Conservation (phyloP, 1,284 basidiomycete species). For the Moesziomyces parantarcticus region DNA sequence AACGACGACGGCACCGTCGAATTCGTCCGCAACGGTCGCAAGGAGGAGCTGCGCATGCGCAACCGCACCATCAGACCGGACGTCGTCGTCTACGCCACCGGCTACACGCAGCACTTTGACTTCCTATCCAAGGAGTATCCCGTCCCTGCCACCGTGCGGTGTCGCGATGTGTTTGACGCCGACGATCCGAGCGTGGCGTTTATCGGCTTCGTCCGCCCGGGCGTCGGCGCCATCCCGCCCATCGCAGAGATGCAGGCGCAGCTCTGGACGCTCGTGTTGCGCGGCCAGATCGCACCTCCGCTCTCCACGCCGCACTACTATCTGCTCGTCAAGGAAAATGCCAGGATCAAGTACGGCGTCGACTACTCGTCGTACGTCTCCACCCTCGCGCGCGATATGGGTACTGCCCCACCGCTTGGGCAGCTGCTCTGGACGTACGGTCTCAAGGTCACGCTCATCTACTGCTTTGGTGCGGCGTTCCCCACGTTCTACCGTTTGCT, state of each 20-base stretch:
- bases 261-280: constrained; percentile 74
- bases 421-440: constrained; percentile 73
- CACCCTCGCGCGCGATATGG: constrained; percentile 75
- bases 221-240: constrained; percentile 75
- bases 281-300: constrained; percentile 71
- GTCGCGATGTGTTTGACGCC: constrained; percentile 72
- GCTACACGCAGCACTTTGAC: constrained; percentile 71
- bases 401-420: constrained; percentile 72
- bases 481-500: constrained; percentile 75
- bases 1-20: constrained; percentile 71
- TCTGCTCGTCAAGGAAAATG: constrained; percentile 72
- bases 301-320: constrained; percentile 73
- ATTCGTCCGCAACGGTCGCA: constrained; percentile 69
- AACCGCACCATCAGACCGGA: constrained; percentile 71
- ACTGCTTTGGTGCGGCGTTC: constrained; percentile 76
- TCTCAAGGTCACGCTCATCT: constrained; percentile 73
- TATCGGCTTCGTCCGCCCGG: constrained; percentile 76
- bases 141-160: constrained; percentile 72
- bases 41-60: constrained; percentile 72
- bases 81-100: constrained; percentile 70
- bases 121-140: constrained; percentile 72
- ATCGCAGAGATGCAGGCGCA: constrained; percentile 77
- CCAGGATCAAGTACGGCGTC: constrained; percentile 76
- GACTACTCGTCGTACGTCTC: constrained; percentile 74
- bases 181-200: constrained; percentile 74